Evolutionary conservation across 352 stramenopile genomes (phyloP), one percentile per base, ranked within the genome.

Genomic region (Globisporangium camurandrum): DNA sequence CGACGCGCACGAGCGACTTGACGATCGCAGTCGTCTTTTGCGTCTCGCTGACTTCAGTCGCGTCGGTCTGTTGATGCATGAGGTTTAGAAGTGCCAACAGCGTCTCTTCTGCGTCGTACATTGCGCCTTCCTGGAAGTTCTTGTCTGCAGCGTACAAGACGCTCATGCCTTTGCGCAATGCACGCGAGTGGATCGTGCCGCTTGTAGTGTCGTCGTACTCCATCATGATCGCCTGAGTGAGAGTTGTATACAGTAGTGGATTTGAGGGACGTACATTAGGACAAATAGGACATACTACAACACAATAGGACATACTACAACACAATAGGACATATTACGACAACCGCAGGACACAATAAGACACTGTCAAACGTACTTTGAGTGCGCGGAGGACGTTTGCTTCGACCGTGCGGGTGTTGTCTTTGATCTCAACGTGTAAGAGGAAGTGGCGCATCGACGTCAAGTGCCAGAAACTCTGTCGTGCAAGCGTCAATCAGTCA

Each of bases 391-490:
- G 54, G 42, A 93, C 81, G 53, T 90, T 90, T 1, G 78, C 69
- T 49, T 87, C 81, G 14, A 89, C 78, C 0, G 66, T 69, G 23
- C 67, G 59, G 17, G 73, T 82, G 26, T 72, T 73, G 31, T 90
- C 79, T 51, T 90, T 93, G 49, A 93, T 86, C 57, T 86, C 78
- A n/a, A 90, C 78, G 62, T 93, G 71, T 38, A 89, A 69, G 22
- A 93, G 65, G 52, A 88, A 88, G 28, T 88, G 81, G 9, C 85
- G 77, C 68, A 95, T 90, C 19, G 77, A 86, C 20, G 79, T 86
- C 53, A 95, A 75, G 55, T 94, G 84, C 85, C 85, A 95, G 55
- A 95, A 92, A 63, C 82, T 94, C 64, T 95, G n/a, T n/a, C n/a
- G n/a, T n/a, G n/a, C n/a, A n/a, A n/a, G n/a, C n/a, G n/a, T n/a